Percentiles rank a stretch among this genome's conserved stretches.
Conservation (phyloP, 345 rosid genomes). For the Eucalyptus curtisii region DNA sequence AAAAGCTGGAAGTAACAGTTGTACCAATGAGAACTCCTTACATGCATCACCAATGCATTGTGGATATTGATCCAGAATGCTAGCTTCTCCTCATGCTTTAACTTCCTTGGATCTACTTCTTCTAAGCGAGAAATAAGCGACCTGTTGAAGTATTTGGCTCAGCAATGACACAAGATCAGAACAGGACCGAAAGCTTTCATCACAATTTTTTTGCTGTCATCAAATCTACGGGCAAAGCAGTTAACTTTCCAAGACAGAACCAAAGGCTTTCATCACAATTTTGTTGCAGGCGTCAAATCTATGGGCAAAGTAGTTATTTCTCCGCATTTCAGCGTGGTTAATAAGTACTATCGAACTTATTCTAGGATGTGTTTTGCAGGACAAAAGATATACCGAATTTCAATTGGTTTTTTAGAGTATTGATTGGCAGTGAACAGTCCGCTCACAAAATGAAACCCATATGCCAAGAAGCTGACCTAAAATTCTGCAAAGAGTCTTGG, state of each 20-base stretch:
- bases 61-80: slow-evolving; percentile 98
- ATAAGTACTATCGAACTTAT: neutral
- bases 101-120: slow-evolving; percentile 60
- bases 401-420: neutral
- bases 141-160: slow-evolving; percentile 18
- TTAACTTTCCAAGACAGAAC: neutral
- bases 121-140: slow-evolving; percentile 67
- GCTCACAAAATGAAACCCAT: neutral
- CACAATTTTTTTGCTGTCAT: neutral
- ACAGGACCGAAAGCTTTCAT: neutral
- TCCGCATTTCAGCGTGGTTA: neutral
- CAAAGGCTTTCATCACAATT: neutral
- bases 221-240: neutral
- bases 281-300: neutral
- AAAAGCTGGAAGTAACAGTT: neutral
- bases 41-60: slow-evolving; percentile 94
- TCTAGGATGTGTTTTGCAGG: neutral
- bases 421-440: neutral
- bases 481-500: slow-evolving; percentile 67
- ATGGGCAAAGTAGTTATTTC: neutral
- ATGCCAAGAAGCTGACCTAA: slow-evolving; percentile 34
- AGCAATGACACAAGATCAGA: neutral
- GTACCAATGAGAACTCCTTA: slow-evolving; percentile 6
- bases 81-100: slow-evolving; percentile 77
- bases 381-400: neutral